phyloP scores from a whole-genome alignment of 345 rosid genomes.

The Sisymbrium irio region DNA sequence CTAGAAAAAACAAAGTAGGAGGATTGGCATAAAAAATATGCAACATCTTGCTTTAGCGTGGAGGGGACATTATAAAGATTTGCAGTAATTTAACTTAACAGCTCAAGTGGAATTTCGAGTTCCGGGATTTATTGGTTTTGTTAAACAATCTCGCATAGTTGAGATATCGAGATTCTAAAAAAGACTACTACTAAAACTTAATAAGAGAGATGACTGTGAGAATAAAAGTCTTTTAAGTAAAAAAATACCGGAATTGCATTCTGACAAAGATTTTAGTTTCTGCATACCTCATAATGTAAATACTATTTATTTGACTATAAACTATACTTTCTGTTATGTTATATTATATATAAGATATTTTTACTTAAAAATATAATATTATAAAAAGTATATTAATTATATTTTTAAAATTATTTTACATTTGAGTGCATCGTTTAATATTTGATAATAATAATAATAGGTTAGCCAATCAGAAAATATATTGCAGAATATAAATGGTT shows the following conservation, averaged over 20 bases:
- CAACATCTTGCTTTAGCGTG: background rate
- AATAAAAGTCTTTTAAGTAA: background rate
- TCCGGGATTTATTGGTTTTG: slow-evolving; percentile 20
- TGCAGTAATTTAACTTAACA: background rate
- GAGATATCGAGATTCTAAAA: slow-evolving; percentile 17
- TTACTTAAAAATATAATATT: no score
- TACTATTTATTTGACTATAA: background rate
- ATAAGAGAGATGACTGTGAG: background rate
- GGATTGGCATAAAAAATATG: background rate
- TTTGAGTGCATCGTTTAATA: no score
- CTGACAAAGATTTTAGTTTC: slow-evolving; percentile 20
- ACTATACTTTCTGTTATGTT: background rate
- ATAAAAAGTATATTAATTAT: no score
- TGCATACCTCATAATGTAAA: background rate
- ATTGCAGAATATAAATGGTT: no score
- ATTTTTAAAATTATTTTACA: no score
- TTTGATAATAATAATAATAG: no score
- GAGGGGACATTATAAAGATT: background rate
- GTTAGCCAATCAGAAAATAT: no score
- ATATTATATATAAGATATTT: no score
- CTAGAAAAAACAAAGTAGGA: background rate
- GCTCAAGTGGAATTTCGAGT: slow-evolving; percentile 27
- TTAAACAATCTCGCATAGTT: slow-evolving; percentile 20
- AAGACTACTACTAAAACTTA: background rate
- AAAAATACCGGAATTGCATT: background rate